Conservation (phyloP, 1,284 basidiomycete genomes). For the Rhodofomes roseus region DNA sequence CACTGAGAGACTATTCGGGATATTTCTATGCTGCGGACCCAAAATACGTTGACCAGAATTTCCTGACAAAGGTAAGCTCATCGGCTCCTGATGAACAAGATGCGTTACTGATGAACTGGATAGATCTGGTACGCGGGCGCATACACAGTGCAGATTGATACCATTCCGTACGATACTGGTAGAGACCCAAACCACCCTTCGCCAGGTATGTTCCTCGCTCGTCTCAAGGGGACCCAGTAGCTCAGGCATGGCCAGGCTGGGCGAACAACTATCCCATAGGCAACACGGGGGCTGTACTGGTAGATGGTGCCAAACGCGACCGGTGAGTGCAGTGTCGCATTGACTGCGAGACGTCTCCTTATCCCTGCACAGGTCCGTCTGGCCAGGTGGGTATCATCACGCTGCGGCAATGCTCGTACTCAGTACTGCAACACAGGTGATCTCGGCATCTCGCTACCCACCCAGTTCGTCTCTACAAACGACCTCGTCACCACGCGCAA, state of each 20-base stretch:
- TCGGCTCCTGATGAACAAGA: neutral
- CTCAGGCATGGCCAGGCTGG: conserved; percentile 38
- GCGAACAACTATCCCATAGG: conserved; percentile 52
- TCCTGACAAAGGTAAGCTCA: conserved; percentile 44
- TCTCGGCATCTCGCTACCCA: conserved; percentile 60
- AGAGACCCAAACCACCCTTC: conserved; percentile 41
- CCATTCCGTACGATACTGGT: conserved; percentile 48
- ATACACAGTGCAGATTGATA: conserved; percentile 60
- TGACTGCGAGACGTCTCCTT: too few species aligned
- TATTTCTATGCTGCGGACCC: conserved; percentile 53
- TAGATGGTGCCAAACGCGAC: conserved; percentile 60
- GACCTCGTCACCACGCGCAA: conserved; percentile 53
- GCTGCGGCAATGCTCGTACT: neutral
- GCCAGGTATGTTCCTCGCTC: conserved; percentile 22
- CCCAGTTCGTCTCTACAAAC: conserved; percentile 57
- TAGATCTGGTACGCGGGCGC: conserved; percentile 59
- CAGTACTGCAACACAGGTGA: conserved; percentile 34
- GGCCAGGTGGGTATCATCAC: conserved; percentile 39
- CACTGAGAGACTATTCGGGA: conserved; percentile 49
- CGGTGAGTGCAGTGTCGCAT: conserved; percentile 28
- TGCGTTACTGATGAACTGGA: neutral
- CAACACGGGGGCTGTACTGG: conserved; percentile 57
- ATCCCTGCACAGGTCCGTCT: conserved; percentile 53
- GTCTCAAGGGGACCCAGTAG: neutral
- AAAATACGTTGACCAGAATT: conserved; percentile 40